These are phyloP conservation scores for Ophiognomonia clavigignenti-juglandacearum DNA, from an alignment of 2,329 filamentous ascomycete genomes.

Conservation along the genomic window DNA sequence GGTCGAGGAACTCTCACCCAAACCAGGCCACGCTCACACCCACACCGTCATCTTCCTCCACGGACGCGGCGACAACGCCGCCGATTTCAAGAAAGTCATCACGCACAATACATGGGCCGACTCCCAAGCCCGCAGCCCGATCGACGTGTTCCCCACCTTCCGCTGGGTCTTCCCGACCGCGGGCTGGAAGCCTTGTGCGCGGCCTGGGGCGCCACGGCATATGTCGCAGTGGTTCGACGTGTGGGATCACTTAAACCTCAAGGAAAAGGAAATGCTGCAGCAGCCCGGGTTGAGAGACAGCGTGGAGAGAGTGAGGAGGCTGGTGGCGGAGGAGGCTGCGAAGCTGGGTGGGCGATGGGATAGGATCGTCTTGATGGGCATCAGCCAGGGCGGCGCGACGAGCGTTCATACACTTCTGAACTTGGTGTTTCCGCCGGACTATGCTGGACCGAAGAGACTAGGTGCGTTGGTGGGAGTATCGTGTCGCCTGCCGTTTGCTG, in stretches of 20 bases:
- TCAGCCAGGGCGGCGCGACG: slow-evolving; percentile 42
- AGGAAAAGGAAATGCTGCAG: slow-evolving; percentile 39
- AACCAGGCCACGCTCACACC: slow-evolving; percentile 25
- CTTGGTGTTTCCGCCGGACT: slow-evolving; percentile 21
- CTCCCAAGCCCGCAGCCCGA: slow-evolving; percentile 28
- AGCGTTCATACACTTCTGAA: slow-evolving; percentile 32
- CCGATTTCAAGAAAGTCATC: slow-evolving; percentile 28
- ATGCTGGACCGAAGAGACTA: slow-evolving; percentile 14
- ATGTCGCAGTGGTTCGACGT: slow-evolving; percentile 48
- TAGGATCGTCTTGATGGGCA: slow-evolving; percentile 37
- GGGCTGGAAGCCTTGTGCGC: slow-evolving; percentile 23
- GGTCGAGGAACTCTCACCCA: slow-evolving; percentile 2
- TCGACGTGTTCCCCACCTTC: slow-evolving; percentile 37
- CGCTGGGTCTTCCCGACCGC: slow-evolving; percentile 42
- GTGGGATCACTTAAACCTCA: slow-evolving; percentile 37
- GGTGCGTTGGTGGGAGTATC: slow-evolving; percentile 35
- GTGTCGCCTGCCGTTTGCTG: slow-evolving; percentile 16
- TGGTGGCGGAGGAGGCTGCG: slow-evolving; percentile 31
- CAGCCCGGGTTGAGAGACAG: slow-evolving; percentile 34
- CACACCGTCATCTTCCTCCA: slow-evolving; percentile 43
- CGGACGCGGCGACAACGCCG: slow-evolving; percentile 36
- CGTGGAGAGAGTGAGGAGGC: slow-evolving; percentile 25
- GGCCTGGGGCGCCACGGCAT: slow-evolving; percentile 18
- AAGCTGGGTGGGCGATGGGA: slow-evolving; percentile 32
- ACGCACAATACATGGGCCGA: slow-evolving; percentile 18